Conservation (phyloP, 2,329 filamentous ascomycete species). For the Gaeumannomyces sp. region DNA sequence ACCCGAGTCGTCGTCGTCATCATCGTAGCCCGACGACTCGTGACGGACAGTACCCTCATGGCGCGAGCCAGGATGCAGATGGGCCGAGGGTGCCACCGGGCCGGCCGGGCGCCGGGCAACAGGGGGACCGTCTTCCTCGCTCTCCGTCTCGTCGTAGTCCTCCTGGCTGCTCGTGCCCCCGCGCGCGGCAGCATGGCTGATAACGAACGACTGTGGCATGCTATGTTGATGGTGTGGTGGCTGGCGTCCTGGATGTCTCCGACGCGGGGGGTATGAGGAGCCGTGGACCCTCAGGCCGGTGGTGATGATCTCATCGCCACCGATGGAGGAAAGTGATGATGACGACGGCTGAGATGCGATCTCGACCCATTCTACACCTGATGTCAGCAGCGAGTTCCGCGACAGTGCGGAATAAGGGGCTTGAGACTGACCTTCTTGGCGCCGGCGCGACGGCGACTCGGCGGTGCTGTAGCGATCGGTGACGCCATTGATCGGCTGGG, state of each 20-base stretch:
- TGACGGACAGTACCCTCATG: conserved; percentile 30
- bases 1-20: conserved; percentile 42
- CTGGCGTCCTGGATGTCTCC: conserved; percentile 30
- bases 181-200: conserved; percentile 33
- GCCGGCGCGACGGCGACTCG: conserved; percentile 10
- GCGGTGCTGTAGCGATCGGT: neutral
- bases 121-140: conserved; percentile 69
- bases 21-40: conserved; percentile 34
- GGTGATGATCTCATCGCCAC: conserved; percentile 77
- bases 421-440: conserved; percentile 27
- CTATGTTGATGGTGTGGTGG: conserved; percentile 1
- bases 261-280: conserved; percentile 55
- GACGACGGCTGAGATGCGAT: conserved; percentile 89
- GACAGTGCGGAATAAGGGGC: neutral
- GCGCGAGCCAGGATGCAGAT: conserved; percentile 1
- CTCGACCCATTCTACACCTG: conserved; percentile 79
- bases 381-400: conserved; percentile 18
- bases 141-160: conserved; percentile 91
- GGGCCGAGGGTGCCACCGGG: neutral
- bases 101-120: conserved; percentile 25
- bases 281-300: conserved; percentile 74
- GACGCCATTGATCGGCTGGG: no score
- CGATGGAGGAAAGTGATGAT: conserved; percentile 79
- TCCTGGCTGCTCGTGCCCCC: conserved; percentile 72
- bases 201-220: conserved; percentile 21